Base-by-base conservation (phyloP, 1,284 basidiomycete genomes). In the Ustilago nuda region DNA sequence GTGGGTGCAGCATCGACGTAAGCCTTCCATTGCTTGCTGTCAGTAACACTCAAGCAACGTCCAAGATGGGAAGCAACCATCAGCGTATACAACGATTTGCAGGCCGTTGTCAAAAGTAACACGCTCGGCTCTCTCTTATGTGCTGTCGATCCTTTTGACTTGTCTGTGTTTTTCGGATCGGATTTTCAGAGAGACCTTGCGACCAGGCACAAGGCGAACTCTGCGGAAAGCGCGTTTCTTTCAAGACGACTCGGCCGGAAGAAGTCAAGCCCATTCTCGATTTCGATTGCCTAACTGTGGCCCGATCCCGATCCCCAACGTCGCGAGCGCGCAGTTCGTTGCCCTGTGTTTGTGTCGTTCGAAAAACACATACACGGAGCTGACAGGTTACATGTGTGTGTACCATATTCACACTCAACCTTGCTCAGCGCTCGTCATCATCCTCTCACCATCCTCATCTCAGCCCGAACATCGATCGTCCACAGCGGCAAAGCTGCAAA, bases 61-160 rank as follows among this genome's bases (percentile, higher is more conserved):
- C 23, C 2, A 27, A 27, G 23, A 41, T 17, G 8, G 43, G n/a
- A 45, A 19, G 43, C 43, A n/a, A 45, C 19, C 43, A 19, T 19
- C 11, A 19, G 7, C 11, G n/a, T 45, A 19, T 45, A 27, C 23
- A 27, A 27, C 43, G n/a, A 23, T 17, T 45, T n/a, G 6, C n/a
- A 45, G 6, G 7, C 27, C 13, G 48, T 50, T 50, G 48, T 50
- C 4, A 32, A 50, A 17, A 55, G 36, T 55, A 33, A 55, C 53
- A 55, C 27, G 55, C 55, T 56, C 55, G 41, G 55, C 39, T 17
- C 17, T 13, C 15, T 23, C 53, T 51, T 65, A 73, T 73, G 71
- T 57, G 71, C 54, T 65, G 71, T 73, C 71, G 71, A 73, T 73
- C 71, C 65, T 46, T 46, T 37, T 35, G 45, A 30, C 5, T 12